Evolutionary conservation across 176 grass and related monocot genomes (phyloP).

Genomic region (Alopecurus myosuroides): DNA sequence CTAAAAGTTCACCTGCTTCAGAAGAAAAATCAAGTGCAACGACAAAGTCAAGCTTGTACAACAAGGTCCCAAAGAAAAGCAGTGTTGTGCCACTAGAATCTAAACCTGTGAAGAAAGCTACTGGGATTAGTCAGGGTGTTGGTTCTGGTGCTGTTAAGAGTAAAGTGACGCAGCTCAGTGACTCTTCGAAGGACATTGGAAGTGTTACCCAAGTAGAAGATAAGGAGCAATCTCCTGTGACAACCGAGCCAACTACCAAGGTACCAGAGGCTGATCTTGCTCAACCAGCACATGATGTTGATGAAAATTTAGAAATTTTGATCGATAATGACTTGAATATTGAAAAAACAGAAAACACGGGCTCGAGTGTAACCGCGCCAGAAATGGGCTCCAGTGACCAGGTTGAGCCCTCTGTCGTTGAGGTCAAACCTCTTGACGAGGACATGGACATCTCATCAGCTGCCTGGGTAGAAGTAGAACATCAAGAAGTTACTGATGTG

Average conservation of each 20-base stretch:
- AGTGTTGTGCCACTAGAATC: constrained; percentile 90
- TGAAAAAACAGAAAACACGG: constrained; percentile 72
- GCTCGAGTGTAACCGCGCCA: constrained; percentile 44
- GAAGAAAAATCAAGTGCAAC: constrained; percentile 46
- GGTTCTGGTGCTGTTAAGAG: constrained; percentile 43
- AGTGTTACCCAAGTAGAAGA: constrained; percentile 70
- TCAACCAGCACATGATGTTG: constrained; percentile 93
- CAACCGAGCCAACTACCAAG: constrained; percentile 56
- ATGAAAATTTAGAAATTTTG: constrained; percentile 78
- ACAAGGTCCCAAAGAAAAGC: constrained; percentile 91
- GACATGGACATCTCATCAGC: constrained; percentile 90
- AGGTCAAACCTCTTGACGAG: constrained; percentile 66
- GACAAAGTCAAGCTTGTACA: constrained; percentile 57
- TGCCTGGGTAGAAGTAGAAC: constrained; percentile 93
- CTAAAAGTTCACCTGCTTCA: constrained; percentile 51
- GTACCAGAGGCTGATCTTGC: constrained; percentile 84
- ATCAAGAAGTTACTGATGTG: constrained; percentile 53
- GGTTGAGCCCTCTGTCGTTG: constrained; percentile 41
- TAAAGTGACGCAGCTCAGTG: constrained; percentile 50
- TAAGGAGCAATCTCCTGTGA: constrained; percentile 52
- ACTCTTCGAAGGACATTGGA: constrained; percentile 56
- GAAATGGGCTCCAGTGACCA: constrained; percentile 44
- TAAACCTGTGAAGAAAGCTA: constrained; percentile 73
- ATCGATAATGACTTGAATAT: constrained; percentile 75
- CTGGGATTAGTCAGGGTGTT: constrained; percentile 36